These are phyloP conservation scores for Ophiostoma fasciatum DNA, from an alignment of 2,329 filamentous ascomycete genomes.

Conservation along the genomic window DNA sequence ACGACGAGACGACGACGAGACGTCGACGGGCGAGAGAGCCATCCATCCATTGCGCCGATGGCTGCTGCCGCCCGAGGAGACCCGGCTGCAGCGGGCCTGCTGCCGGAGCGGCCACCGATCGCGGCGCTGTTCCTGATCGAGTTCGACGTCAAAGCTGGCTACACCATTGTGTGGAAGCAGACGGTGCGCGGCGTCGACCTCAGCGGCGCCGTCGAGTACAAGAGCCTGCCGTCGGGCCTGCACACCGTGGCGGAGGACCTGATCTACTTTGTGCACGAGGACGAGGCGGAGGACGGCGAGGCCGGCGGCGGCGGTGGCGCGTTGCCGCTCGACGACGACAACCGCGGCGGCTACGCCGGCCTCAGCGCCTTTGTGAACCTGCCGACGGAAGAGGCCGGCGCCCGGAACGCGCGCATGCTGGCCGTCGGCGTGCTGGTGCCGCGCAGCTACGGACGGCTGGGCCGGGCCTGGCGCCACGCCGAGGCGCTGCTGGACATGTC, in stretches of 20 bases:
- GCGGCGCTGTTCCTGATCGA: slow-evolving; percentile 77
- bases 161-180: slow-evolving; percentile 79
- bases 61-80: too few species aligned
- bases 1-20: too few species aligned
- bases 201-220: slow-evolving; percentile 86
- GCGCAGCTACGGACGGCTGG: slow-evolving; percentile 69
- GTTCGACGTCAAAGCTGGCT: slow-evolving; percentile 87
- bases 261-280: slow-evolving; percentile 81
- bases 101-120: slow-evolving; percentile 43
- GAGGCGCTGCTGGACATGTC: slow-evolving; percentile 61
- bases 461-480: slow-evolving; percentile 80
- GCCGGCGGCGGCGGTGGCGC: slow-evolving; percentile 16
- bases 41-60: too few species aligned
- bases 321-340: background rate
- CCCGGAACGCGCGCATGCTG: slow-evolving; percentile 83
- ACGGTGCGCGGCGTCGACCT: slow-evolving; percentile 55
- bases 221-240: slow-evolving; percentile 82
- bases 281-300: slow-evolving; percentile 17
- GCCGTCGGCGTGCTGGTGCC: slow-evolving; percentile 82
- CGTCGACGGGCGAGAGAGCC: too few species aligned
- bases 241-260: slow-evolving; percentile 81
- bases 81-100: slow-evolving; percentile 9
- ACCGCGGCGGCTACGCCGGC: slow-evolving; percentile 52
- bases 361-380: slow-evolving; percentile 84
- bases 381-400: slow-evolving; percentile 58